Evolutionary conservation across 2,329 filamentous ascomycete species (phyloP), one percentile per base, ranked within the genome.

Genomic region (Pseudopithomyces chartarum): DNA sequence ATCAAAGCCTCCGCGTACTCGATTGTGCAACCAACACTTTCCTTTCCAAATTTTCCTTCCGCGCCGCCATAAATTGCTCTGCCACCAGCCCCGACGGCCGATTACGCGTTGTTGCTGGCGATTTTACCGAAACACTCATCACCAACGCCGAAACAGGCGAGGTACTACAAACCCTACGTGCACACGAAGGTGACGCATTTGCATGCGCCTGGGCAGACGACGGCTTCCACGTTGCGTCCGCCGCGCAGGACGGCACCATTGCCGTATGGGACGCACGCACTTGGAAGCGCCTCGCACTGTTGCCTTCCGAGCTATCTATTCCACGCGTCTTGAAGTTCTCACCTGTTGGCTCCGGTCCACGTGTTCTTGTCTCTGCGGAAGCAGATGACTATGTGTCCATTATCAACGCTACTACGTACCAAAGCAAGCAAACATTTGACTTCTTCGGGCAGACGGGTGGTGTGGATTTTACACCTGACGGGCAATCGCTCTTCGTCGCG

Each of bases 131-230:
- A 38, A 85, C 88, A 0, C 77, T 88, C 48, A 89, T 94, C 67
- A 84, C 85, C 13, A 84, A 90, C 59, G 86, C 90, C 11, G 89
- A 91, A 54, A 86, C 83, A 12, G 87, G 89, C 13, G 77, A 77
- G 82, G 57, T 79, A 79, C 54, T 81, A 84, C 60, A 88, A 62
- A 76, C 78, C 23, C 82, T 93, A 1, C 74, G 78, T 3, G 87
- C 88, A 2, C 89, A 92, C 67, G 80, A 80, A 13, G 90, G 92
- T 67, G 90, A 83, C 63, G 89, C 87, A 1, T 94, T 93, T 66
- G 86, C 90, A 1, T 92, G 89, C 66, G 90, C 89, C 62, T 94
- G 90, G 90, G 88, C 90, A 17, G 86, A 89, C 52, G 88, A 93
- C 69, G 90, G 90, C 32, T 87, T 87, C 78, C 88, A 87, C 12